Base-by-base conservation (phyloP, 495 filamentous ascomycete species). In the Hypoxylon subgilvum region DNA sequence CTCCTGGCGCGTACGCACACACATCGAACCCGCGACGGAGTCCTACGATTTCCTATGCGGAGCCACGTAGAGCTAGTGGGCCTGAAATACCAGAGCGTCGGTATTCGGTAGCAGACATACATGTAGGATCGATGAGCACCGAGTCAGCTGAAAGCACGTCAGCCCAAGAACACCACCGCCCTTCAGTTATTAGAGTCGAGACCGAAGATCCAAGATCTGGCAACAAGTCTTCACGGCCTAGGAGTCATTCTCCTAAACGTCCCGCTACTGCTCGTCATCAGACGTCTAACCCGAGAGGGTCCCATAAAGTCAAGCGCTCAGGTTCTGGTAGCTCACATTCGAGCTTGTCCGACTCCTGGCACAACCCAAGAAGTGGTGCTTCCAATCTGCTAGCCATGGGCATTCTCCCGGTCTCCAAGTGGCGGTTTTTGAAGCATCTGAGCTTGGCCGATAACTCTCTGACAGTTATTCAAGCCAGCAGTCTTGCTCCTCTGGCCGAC, bases 321-420 rank as follows among this genome's bases (percentile, higher is more conserved):
- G 90, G 87, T 16, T 97, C 93, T 32, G 91, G 88, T 6, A 96
- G 93, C 72, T 97, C 93, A 9, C 89, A 92, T 61, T 97, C 92
- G 2, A 94, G 89, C 66, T 79, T 88, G 18, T 91, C 88, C 0
- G 83, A 82, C 54, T 84, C 81, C 21, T 82, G 86, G 76, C 86
- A 88, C 30, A 76, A 78, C 22, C 70, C 75, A 1, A 75, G 80
- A 13, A 84, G 84, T 19, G 91, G 89, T 71, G 84, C 88, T 16
- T 86, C 88, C 4, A 94, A 90, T 63, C 76, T 96, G 0, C 72
- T 88, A 14, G 65, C 77, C 10, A 74, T 83, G 66, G 84, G 83
- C 19, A 77, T 84, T 40, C 80, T 96, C 6, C 90, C 91, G 31
- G 69, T 88, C 6, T 87, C 86, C 21, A 97, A 97, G 76, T 98